Percentiles rank a stretch among this genome's conserved stretches.
Conservation (phyloP, 352 stramenopile species). For the Globisporangium irregulare region DNA sequence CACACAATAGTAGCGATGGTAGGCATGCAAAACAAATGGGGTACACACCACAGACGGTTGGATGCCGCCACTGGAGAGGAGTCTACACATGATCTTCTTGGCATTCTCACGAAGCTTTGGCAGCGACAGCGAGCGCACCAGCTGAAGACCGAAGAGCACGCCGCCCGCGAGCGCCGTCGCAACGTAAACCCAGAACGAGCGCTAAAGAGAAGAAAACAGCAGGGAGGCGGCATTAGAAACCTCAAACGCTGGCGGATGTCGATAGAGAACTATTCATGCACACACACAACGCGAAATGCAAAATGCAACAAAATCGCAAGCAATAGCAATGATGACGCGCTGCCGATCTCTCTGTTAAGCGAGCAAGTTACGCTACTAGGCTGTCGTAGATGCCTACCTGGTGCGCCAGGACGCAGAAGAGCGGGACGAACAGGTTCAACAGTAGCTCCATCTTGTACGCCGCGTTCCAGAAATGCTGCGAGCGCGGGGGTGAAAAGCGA, state of each 20-base stretch:
- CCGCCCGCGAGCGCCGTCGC: constrained; percentile 55
- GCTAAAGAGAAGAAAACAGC: constrained; percentile 24
- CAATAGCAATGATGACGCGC: no score
- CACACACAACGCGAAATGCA: neutral
- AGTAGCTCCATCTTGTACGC: constrained; percentile 81
- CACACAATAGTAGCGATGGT: no score
- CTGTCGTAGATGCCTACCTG: constrained; percentile 43
- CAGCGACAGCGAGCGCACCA: constrained; percentile 75
- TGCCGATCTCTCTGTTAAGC: neutral
- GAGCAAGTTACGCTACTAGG: constrained; percentile 1
- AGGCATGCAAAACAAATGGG: neutral
- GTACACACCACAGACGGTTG: constrained; percentile 44
- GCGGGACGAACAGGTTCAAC: constrained; percentile 67
- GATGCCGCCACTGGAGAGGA: constrained; percentile 63
- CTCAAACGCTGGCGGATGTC: neutral
- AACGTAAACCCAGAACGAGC: constrained; percentile 79
- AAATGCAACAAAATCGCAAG: constrained; percentile 17
- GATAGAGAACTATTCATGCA: neutral
- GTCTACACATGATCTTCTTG: constrained; percentile 70
- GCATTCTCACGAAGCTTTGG: constrained; percentile 62
- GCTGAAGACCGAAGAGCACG: constrained; percentile 53
- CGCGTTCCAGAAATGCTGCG: constrained; percentile 76
- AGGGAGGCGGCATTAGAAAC: constrained; percentile 7
- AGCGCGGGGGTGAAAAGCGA: constrained; percentile 64
- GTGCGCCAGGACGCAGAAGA: constrained; percentile 78